These are phyloP conservation scores for Debaryomycetaceae sp. DNA, from an alignment of 1,139 yeast species.

Conservation along the genomic window DNA sequence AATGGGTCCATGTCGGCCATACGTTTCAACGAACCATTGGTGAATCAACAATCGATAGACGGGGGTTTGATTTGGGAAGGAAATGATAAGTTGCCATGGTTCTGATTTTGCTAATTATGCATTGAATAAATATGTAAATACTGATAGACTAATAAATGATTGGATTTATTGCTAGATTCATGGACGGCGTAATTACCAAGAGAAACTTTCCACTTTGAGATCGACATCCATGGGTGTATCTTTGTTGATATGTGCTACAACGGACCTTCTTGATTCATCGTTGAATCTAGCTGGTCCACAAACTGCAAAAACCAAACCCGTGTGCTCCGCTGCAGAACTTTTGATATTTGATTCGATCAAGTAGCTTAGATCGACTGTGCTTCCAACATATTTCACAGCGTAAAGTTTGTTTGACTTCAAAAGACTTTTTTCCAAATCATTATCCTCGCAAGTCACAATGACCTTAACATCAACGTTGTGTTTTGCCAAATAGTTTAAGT, in stretches of 20 bases:
- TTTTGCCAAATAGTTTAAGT: conserved; percentile 1
- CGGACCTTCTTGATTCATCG: conserved; percentile 1
- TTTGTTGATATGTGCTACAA: not conserved
- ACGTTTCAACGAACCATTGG: conserved; percentile 20
- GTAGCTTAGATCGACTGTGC: not conserved
- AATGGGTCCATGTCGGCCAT: conserved; percentile 40
- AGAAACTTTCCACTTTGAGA: not conserved
- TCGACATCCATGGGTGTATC: not conserved
- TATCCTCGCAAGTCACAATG: not conserved
- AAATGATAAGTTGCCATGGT: conserved; percentile 47
- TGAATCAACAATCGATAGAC: conserved; percentile 19
- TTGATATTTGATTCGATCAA: not conserved
- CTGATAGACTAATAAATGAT: too few species aligned
- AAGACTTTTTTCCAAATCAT: not conserved
- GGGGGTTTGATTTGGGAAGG: conserved; percentile 42
- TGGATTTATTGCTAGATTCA: too few species aligned
- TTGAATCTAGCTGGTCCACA: conserved; percentile 3
- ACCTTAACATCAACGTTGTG: not conserved
- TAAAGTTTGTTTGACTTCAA: not conserved
- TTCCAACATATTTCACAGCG: not conserved
- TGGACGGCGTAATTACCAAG: not conserved
- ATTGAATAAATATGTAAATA: too few species aligned
- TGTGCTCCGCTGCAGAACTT: not conserved
- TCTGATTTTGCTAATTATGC: conserved; percentile 14
- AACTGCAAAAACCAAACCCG: not conserved